Evolutionary conservation across 805 yeast species (phyloP).

Genomic region (Candida insectorum): DNA sequence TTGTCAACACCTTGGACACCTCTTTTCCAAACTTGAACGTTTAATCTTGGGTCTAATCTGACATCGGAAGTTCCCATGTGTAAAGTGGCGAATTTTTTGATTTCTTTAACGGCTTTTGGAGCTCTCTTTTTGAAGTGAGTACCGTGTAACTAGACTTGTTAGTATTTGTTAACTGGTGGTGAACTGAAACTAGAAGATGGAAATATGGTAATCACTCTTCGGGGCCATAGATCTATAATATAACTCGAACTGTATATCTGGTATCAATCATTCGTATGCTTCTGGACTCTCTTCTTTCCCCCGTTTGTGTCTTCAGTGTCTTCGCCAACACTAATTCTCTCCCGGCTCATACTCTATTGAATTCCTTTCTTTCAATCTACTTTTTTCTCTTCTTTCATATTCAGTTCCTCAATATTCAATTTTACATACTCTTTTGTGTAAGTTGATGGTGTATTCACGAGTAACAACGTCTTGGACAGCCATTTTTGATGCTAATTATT

Average conservation of each 20-base stretch:
- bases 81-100: constrained; percentile 96
- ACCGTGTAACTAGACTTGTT: constrained; percentile 78
- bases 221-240: too few relatives aligned
- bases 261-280: too few relatives aligned
- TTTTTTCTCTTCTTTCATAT: too few relatives aligned
- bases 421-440: constrained; percentile 97
- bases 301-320: too few relatives aligned
- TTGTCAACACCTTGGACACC: constrained; percentile 99
- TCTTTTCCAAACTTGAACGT: constrained; percentile 98
- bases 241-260: too few relatives aligned
- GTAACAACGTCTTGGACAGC: constrained; percentile 99
- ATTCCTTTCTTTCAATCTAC: too few relatives aligned
- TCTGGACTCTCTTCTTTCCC: too few relatives aligned
- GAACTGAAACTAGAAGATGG: too few relatives aligned
- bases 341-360: too few relatives aligned
- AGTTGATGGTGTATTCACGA: constrained; percentile 99
- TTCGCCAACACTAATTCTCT: too few relatives aligned
- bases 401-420: too few relatives aligned
- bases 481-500: constrained; percentile 34
- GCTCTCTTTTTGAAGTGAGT: constrained; percentile 99
- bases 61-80: constrained; percentile 99
- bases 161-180: constrained; percentile 27
- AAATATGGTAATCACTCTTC: too few relatives aligned
- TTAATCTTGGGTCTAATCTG: constrained; percentile 97
- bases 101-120: constrained; percentile 99